A percentile compares a stretch with the other conserved stretches of the same genome.
Evolutionary conservation across 345 rosid species (phyloP).

Genomic region (Ailanthus altissimus): DNA sequence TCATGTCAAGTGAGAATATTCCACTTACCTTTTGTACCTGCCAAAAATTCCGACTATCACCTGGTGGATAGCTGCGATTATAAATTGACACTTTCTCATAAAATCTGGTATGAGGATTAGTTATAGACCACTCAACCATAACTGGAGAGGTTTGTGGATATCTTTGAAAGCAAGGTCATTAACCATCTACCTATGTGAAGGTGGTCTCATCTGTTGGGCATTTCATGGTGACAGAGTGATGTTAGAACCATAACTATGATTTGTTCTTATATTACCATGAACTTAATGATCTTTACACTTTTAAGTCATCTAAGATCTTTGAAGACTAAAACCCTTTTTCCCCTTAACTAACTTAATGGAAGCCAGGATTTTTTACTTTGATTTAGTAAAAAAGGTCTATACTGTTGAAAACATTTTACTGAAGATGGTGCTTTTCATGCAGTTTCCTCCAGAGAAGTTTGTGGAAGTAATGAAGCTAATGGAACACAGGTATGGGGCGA

Average conservation of each 20-base stretch:
- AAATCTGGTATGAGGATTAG: neutral
- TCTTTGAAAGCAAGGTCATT: neutral
- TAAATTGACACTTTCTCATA: neutral
- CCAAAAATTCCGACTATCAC: neutral
- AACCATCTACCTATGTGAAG: neutral
- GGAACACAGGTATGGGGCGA: slow-evolving; percentile 99
- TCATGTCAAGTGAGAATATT: neutral
- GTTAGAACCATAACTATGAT: neutral
- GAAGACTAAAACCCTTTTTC: neutral
- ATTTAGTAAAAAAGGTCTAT: neutral
- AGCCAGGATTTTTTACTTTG: neutral
- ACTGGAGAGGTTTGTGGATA: neutral
- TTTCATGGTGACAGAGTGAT: neutral
- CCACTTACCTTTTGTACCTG: neutral
- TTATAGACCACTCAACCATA: neutral
- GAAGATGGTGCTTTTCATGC: slow-evolving; percentile 18
- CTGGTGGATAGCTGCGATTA: neutral
- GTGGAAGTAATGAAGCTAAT: slow-evolving; percentile 82
- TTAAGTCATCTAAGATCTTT: neutral
- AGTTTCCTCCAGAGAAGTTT: slow-evolving; percentile 84
- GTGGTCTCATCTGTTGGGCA: neutral
- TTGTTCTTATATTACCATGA: neutral
- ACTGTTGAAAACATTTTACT: slow-evolving; percentile 3
- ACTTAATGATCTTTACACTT: neutral
- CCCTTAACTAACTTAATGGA: neutral